Base-by-base conservation (phyloP, 805 yeast species). In the Pichia scutulata region DNA sequence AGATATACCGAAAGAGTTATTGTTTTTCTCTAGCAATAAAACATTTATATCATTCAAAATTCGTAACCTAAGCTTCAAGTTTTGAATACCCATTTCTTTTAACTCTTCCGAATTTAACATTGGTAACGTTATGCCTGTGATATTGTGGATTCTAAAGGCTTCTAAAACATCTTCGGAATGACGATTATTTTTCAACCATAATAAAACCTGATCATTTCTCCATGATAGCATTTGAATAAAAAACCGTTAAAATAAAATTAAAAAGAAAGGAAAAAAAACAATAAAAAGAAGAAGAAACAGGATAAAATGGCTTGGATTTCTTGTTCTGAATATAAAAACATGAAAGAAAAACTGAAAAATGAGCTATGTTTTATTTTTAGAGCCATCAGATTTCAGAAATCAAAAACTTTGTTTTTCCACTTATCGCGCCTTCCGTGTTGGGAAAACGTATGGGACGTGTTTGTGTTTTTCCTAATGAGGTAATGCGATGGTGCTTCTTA, bases 91-190 rank as follows among this genome's bases (percentile, higher is more conserved):
- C 60, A 92, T 68, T 48, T 89, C 96, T 53, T 73, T 71, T 42
- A 90, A 76, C 61, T 89, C 93, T 9, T 76, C 79, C 13, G 86
- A 78, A 30, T 80, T 79, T 46, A 90, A 70, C 53, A 79, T 82
- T 2, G 87, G 81, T 47, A 92, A 68, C 4, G 86, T 73, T 28
- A 84, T 78, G 1, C 96, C 96, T 4, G 84, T 80, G 46, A 87
- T 78, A 57, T 81, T 81, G 65, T 87, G 78, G 3, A 71, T 73
- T 24, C 72, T 67, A 60, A 84, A 82, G 25, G 52, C 44, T 23
- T 57, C 65, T 22, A 65, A 50, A 8, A 64, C 55, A 12, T 58
- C 61, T 41, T 56, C 58, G 1, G 57, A 33, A 46, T 59, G 62
- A 10, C 55, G 48, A 4, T 52, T 44, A 47, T 62, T 62, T 24